Evolutionary conservation across 179 eudicot genomes (phyloP).

Genomic region (Corrigiola litoralis): DNA sequence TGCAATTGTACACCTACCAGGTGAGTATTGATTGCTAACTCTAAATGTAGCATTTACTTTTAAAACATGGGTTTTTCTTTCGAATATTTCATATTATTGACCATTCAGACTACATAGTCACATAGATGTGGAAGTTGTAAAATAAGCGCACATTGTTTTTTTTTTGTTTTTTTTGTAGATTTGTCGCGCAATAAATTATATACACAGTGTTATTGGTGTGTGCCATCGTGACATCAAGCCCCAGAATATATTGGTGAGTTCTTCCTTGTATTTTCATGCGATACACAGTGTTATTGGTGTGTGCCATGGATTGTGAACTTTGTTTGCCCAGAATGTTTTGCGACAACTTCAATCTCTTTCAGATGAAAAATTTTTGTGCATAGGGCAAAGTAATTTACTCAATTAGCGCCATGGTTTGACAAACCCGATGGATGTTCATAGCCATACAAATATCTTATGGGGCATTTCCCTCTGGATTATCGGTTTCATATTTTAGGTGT

Average conservation of each 20-base stretch:
- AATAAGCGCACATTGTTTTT: neutral
- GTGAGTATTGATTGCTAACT: slow-evolving; percentile 13
- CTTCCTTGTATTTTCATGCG: neutral
- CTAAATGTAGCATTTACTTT: no score
- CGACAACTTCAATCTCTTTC: no score
- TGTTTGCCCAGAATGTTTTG: no score
- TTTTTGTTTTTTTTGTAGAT: slow-evolving; percentile 41
- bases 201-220: slow-evolving; percentile 82
- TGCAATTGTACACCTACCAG: slow-evolving; percentile 64
- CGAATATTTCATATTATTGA: neutral
- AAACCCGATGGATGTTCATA: no score
- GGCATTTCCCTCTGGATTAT: neutral
- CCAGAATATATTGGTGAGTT: slow-evolving; percentile 72
- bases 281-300: neutral
- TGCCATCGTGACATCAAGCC: slow-evolving; percentile 97
- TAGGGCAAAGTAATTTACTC: no score
- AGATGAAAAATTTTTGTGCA: no score
- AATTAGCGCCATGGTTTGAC: no score
- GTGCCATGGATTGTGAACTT: no score
- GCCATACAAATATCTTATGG: neutral
- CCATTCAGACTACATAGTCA: neutral
- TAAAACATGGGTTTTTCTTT: neutral
- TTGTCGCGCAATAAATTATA: slow-evolving; percentile 78
- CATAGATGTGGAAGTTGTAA: neutral
- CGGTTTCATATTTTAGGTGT: neutral